These are phyloP conservation scores for Thraustotheca clavata DNA, from an alignment of 352 stramenopile genomes.

Conservation along the genomic window DNA sequence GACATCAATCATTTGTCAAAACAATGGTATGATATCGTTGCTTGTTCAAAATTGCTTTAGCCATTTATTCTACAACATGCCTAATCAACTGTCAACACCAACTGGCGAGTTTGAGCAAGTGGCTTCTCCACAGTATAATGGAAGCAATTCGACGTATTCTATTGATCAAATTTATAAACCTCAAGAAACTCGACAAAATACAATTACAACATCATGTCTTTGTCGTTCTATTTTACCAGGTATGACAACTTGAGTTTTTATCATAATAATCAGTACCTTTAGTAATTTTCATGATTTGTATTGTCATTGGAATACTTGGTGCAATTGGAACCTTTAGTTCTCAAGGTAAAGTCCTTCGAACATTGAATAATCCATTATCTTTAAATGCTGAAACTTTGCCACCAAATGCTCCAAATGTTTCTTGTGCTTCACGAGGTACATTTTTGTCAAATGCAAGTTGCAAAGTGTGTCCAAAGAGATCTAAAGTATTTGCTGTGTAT, in stretches of 20 bases:
- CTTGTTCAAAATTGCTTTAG: background rate
- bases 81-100: background rate
- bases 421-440: background rate
- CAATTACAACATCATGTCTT: background rate
- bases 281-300: background rate
- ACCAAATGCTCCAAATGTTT: background rate
- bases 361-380: background rate
- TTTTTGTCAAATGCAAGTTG: background rate
- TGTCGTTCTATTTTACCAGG: background rate
- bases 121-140: background rate
- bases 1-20: background rate
- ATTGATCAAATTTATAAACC: no score
- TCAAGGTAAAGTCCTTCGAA: background rate
- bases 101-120: background rate
- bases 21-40: background rate
- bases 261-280: no score
- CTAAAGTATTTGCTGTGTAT: conserved; percentile 19
- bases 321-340: background rate
- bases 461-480: background rate
- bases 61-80: background rate
- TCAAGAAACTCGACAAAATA: no score
- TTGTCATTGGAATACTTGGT: background rate
- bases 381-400: background rate
- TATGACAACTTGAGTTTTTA: background rate
- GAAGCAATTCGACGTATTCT: no score